Evolutionary conservation across 345 rosid genomes (phyloP).

Genomic region (Eucalyptus grandis): DNA sequence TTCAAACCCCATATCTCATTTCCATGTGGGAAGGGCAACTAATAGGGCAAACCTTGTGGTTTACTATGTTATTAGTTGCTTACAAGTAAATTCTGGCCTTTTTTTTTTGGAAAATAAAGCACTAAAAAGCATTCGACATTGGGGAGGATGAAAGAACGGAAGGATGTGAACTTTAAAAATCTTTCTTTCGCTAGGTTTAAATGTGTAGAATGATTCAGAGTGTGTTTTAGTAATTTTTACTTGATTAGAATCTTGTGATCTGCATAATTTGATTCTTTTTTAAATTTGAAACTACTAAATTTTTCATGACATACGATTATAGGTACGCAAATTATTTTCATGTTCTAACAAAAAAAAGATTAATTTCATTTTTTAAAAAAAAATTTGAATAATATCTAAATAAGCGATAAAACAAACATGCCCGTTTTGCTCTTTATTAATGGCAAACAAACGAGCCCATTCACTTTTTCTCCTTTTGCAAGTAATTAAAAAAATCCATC

Average conservation of each 20-base stretch:
- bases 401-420: not conserved
- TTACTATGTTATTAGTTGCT: not conserved
- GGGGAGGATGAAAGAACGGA: not conserved
- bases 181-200: not conserved
- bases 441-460: not conserved
- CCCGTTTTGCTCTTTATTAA: not conserved
- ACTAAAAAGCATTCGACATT: not conserved
- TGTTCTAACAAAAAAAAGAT: too few relatives aligned
- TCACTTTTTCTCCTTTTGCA: not conserved
- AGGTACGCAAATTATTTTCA: not conserved
- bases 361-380: not conserved
- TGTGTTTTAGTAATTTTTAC: not conserved
- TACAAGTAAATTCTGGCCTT: not conserved
- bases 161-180: not conserved
- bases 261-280: not conserved
- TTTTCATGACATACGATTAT: not conserved
- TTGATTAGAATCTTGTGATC: not conserved
- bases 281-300: not conserved
- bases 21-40: fast-evolving
- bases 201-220: not conserved
- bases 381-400: not conserved
- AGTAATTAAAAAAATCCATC: not conserved
- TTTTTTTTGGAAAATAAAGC: not conserved
- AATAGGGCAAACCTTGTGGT: fast-evolving
- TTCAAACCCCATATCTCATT: too few relatives aligned